A percentile compares a stretch with the other conserved stretches of the same genome.
Conservation (phyloP, 2,329 filamentous ascomycete species). For the Boeremia lycopersici region DNA sequence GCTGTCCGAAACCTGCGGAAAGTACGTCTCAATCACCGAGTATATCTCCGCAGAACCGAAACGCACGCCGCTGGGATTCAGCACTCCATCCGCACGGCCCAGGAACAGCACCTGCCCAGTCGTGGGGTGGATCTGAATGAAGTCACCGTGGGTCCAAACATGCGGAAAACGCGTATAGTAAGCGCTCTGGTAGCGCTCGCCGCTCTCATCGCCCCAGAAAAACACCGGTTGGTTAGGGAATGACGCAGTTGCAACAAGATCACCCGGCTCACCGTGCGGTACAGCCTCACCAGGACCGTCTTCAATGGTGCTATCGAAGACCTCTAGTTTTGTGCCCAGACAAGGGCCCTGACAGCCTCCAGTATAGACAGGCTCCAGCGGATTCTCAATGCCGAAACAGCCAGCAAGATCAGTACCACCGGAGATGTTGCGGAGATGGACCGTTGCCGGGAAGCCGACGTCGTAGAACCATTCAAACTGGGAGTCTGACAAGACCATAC, state of each 20-base stretch:
- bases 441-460: slow-evolving; percentile 67
- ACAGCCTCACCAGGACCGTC: slow-evolving; percentile 58
- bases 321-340: slow-evolving; percentile 61
- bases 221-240: slow-evolving; percentile 76
- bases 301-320: slow-evolving; percentile 63
- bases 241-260: slow-evolving; percentile 71
- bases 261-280: slow-evolving; percentile 70
- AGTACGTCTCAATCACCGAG: slow-evolving; percentile 70
- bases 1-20: slow-evolving; percentile 71
- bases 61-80: slow-evolving; percentile 78
- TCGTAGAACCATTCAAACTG: slow-evolving; percentile 84
- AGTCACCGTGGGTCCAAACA: slow-evolving; percentile 85
- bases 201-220: slow-evolving; percentile 54
- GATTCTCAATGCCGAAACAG: slow-evolving; percentile 69
- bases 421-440: slow-evolving; percentile 75
- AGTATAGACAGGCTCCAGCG: slow-evolving; percentile 68
- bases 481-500: slow-evolving; percentile 79
- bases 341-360: slow-evolving; percentile 62
- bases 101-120: slow-evolving; percentile 71
- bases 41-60: slow-evolving; percentile 86
- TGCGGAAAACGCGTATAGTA: slow-evolving; percentile 57
- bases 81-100: slow-evolving; percentile 75
- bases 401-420: slow-evolving; percentile 79
- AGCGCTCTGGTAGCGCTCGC: slow-evolving; percentile 52
- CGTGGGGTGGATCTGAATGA: slow-evolving; percentile 70